phyloP scores from a whole-genome alignment of 1,284 basidiomycete species.

The Tylopilus sp. region DNA sequence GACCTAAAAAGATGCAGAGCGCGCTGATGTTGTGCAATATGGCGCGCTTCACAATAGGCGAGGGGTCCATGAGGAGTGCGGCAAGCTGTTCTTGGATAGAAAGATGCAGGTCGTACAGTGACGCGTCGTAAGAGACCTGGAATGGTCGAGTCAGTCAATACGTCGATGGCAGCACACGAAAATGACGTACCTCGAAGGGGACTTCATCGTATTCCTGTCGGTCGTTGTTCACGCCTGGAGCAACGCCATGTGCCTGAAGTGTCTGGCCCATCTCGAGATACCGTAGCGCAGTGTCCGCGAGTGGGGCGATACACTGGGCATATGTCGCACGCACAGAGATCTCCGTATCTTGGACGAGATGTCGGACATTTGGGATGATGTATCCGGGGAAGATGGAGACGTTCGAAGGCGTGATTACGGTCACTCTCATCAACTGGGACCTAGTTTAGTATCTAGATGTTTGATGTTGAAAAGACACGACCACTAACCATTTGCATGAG shows the following conservation, averaged over 20 bases:
- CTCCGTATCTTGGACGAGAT: slow-evolving; percentile 80
- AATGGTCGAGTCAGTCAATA: slow-evolving; percentile 12
- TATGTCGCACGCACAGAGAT: slow-evolving; percentile 87
- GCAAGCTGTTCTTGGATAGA: slow-evolving; percentile 88
- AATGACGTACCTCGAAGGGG: slow-evolving; percentile 62
- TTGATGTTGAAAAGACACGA: background rate
- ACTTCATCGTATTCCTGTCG: slow-evolving; percentile 71
- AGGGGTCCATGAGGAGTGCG: slow-evolving; percentile 70
- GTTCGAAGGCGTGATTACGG: slow-evolving; percentile 88
- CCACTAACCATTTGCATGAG: slow-evolving; percentile 78
- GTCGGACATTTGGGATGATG: slow-evolving; percentile 85
- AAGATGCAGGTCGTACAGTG: slow-evolving; percentile 80
- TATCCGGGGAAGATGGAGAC: slow-evolving; percentile 90
- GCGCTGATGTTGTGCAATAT: slow-evolving; percentile 79
- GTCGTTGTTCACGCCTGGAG: slow-evolving; percentile 42
- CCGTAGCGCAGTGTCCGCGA: slow-evolving; percentile 80
- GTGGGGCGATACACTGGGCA: slow-evolving; percentile 80
- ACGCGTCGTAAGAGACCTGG: slow-evolving; percentile 85
- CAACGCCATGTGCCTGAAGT: slow-evolving; percentile 72
- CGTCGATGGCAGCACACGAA: background rate
- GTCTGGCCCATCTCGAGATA: slow-evolving; percentile 94
- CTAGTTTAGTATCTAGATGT: slow-evolving; percentile 2
- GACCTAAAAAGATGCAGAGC: slow-evolving; percentile 89
- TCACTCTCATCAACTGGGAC: slow-evolving; percentile 75
- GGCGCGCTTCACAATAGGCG: slow-evolving; percentile 73